Evolutionary conservation across 2,329 filamentous ascomycete species (phyloP).

Genomic region (Aulographum hederae): DNA sequence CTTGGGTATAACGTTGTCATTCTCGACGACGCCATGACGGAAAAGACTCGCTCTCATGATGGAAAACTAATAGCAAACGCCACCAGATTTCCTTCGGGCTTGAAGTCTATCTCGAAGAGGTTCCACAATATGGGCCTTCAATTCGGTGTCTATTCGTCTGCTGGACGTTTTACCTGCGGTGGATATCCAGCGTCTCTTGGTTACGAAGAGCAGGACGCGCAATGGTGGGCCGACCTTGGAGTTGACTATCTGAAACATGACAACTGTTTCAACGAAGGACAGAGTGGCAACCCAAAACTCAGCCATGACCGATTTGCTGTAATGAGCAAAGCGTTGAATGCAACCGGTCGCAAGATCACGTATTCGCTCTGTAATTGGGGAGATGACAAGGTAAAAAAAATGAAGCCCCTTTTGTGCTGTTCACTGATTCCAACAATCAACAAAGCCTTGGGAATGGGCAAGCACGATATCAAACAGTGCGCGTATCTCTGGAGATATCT

Average conservation of each 20-base stretch:
- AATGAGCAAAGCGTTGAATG: slow-evolving; percentile 28
- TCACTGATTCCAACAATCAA: no score
- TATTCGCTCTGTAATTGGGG: slow-evolving; percentile 35
- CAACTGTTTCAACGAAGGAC: slow-evolving; percentile 37
- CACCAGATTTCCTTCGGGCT: slow-evolving; percentile 23
- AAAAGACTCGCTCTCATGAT: neutral
- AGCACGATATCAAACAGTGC: slow-evolving; percentile 28
- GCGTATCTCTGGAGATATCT: slow-evolving; percentile 28
- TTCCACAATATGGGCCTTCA: slow-evolving; percentile 21
- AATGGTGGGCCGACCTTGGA: slow-evolving; percentile 20
- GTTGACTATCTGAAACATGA: slow-evolving; percentile 35
- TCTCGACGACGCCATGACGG: neutral
- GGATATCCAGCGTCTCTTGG: slow-evolving; percentile 23
- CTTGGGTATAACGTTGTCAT: neutral
- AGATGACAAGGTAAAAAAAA: slow-evolving; percentile 12
- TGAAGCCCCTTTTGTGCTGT: no score
- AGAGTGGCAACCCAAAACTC: slow-evolving; percentile 27
- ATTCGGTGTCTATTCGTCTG: slow-evolving; percentile 28
- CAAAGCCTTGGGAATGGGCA: slow-evolving; percentile 26
- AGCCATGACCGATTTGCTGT: slow-evolving; percentile 28
- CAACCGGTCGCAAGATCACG: slow-evolving; percentile 24
- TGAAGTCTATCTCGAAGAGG: slow-evolving; percentile 23
- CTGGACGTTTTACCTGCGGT: slow-evolving; percentile 25
- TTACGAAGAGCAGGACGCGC: slow-evolving; percentile 23
- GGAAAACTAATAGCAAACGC: slow-evolving; percentile 20